Base-by-base conservation (phyloP, 768 basidiomycete species). In the Naganishia randhawae region DNA sequence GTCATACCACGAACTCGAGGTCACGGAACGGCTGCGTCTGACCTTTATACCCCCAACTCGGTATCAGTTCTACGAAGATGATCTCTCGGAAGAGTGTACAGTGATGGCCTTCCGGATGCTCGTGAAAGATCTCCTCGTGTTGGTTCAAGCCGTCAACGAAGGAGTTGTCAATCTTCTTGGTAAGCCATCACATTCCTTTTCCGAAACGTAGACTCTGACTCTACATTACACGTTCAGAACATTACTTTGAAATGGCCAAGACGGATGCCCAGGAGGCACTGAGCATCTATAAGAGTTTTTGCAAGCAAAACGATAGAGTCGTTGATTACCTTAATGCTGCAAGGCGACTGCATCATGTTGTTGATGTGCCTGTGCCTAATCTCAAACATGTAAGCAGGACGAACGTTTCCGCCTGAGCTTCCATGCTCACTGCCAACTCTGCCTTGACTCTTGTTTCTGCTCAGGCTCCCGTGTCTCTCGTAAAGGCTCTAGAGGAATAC, bases 211-310 rank as follows among this genome's bases (percentile, higher is more conserved):
- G n/a, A n/a, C n/a, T 17, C n/a, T 32, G 41, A 16, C 50, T 16
- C 32, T 22, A 27, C 48, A 8, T 27, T 39, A 25, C 37, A 1
- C 7, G 25, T 33, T 50, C 69, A 84, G 93, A 97, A 76, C 89
- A 95, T 81, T 99, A 96, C 80, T 97, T 98, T 75, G 94, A 96
- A 78, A 98, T 98, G 96, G 91, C 92, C 0, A 89, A 90, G 71
- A 80, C 87, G n/a, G 95, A 98, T 76, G 96, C 95, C 0, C 82
- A 85, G 41, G 87, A 89, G 35, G 90, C 95, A 1, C 85, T 98
- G 29, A 80, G 81, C 19, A 87, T 98, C 69, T 99, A 99, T 82
- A 90, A 92, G 65, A 86, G 89, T 69, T 99, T 99, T 80, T 97
- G 94, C 81, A 87, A 85, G 57, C 92, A 98, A 79, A 92, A 95